Evolutionary conservation across 768 basidiomycete genomes (phyloP), one percentile per base, ranked within the genome.

Genomic region (Cystobasidiopsis lactophilus): DNA sequence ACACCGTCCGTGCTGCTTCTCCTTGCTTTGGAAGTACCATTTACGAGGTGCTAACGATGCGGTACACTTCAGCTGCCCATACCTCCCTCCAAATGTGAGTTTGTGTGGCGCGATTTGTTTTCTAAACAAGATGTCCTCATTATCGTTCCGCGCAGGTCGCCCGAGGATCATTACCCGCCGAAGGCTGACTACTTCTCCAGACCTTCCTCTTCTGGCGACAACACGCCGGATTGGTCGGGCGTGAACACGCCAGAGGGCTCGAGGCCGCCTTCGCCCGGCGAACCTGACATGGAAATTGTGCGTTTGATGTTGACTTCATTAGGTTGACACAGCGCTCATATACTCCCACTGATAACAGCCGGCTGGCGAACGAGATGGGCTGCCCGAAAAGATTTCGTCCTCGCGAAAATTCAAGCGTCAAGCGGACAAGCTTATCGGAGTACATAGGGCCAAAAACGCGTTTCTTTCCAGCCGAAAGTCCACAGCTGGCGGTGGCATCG

Each of bases 361-460:
- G 16, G 43, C 30, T 3, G 56, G 56, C 1, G 56, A 57, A 29
- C 30, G 46, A 23, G 56, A 57, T 50, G 56, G 56, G 10, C 47
- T 57, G 31, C 56, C 56, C 3, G 13, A 54, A 39, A 31, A 24
- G 16, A 27, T 33, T 2, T 29, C 54, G 3, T 19, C 19, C n/a
- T 44, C 35, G 21, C 43, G 56, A 5, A 52, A 33, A 24, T 52
- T 55, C 51, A 40, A 30, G 4, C 26, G 41, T 18, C 51, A 55
- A 46, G 54, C 54, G n/a, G 41, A 37, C 33, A 44, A 44, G 33
- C 41, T 55, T 2, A 47, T 52, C 19, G 50, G 52, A 26, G 51
- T 37, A 2, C 52, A 53, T 33, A 50, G 48, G 33, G 56, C 56
- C 16, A 53, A 53, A 40, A 52, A 57, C 21, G 41, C 38, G 7